Evolutionary conservation across 495 filamentous ascomycete species (phyloP).

Genomic region (Geopyxis carbonaria): DNA sequence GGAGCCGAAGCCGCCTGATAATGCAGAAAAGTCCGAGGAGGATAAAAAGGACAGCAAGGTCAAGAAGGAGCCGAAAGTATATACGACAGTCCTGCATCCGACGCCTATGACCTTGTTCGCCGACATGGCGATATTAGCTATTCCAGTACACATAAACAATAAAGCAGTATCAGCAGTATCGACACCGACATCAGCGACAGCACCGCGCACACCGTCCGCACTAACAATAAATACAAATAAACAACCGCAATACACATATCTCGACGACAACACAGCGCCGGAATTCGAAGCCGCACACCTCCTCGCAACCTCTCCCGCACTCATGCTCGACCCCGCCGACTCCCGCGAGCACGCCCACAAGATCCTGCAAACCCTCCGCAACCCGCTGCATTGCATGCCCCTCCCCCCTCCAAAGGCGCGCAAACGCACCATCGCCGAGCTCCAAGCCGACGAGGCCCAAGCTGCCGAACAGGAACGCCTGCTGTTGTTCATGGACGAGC

Average conservation of each 20-base stretch:
- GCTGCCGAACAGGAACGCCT: conserved; percentile 76
- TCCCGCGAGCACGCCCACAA: conserved; percentile 47
- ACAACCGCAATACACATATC: conserved; percentile 44
- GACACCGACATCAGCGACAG: conserved; percentile 49
- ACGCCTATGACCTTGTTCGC: conserved; percentile 54
- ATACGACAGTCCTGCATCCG: conserved; percentile 69
- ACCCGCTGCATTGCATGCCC: conserved; percentile 55
- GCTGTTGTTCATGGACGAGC: conserved; percentile 86
- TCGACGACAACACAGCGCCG: conserved; percentile 54
- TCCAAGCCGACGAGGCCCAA: conserved; percentile 81
- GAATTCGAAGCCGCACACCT: conserved; percentile 57
- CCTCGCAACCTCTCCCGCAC: conserved; percentile 48
- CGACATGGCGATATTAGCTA: conserved; percentile 57
- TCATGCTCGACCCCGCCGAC: conserved; percentile 59
- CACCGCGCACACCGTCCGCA: conserved; percentile 42
- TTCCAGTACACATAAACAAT: conserved; percentile 13
- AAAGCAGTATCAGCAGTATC: conserved; percentile 27
- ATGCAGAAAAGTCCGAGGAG: conserved; percentile 15
- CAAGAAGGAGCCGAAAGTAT: conserved; percentile 45
- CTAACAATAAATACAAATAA: conserved; percentile 31
- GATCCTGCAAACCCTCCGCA: conserved; percentile 49
- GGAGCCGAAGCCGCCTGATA: conserved; percentile 6
- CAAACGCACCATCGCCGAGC: conserved; percentile 84
- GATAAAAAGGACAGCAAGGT: conserved; percentile 36
- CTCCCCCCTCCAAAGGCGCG: conserved; percentile 72